phyloP scores from a whole-genome alignment of 371 early-diverging fungal genomes.

The Entomophthora muscae region DNA sequence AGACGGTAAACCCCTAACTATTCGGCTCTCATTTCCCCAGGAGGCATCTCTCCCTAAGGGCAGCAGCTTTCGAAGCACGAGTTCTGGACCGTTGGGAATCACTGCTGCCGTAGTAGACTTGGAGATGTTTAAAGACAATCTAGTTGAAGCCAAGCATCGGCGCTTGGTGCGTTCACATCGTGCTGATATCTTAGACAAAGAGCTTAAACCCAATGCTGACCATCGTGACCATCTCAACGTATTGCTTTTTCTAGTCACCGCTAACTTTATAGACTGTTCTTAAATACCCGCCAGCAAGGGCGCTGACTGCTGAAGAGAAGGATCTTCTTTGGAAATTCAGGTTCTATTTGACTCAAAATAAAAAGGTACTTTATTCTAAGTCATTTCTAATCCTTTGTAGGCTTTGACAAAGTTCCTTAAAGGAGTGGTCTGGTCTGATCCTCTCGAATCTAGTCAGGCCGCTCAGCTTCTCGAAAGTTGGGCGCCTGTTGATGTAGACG shows the following conservation, averaged over 20 bases:
- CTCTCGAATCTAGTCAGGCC: constrained; percentile 78
- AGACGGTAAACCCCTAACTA: constrained; percentile 17
- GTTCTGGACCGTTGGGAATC: neutral
- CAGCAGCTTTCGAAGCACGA: neutral
- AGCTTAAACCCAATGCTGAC: constrained; percentile 86
- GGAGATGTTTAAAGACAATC: constrained; percentile 64
- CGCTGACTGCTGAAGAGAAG: constrained; percentile 66
- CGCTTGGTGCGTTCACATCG: constrained; percentile 77
- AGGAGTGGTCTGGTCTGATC: constrained; percentile 88
- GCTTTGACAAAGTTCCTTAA: constrained; percentile 92
- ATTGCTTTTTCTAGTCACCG: no score
- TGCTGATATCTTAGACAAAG: constrained; percentile 74
- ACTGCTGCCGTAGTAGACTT: constrained; percentile 24
- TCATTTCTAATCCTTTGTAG: constrained; percentile 16
- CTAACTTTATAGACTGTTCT: constrained; percentile 73
- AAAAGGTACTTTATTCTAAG: constrained; percentile 28
- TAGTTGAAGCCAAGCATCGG: constrained; percentile 92
- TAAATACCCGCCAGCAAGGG: constrained; percentile 75
- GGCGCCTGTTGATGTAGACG: constrained; percentile 84
- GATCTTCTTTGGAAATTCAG: constrained; percentile 94
- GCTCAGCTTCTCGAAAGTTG: constrained; percentile 67
- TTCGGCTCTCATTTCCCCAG: neutral
- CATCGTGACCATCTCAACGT: constrained; percentile 85
- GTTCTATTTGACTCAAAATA: constrained; percentile 79
- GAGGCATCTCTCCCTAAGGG: neutral